Percentiles rank a stretch among this genome's conserved stretches.
Conservation (phyloP, 1,139 yeast genomes). For the Kluyveromyces marxianus region DNA sequence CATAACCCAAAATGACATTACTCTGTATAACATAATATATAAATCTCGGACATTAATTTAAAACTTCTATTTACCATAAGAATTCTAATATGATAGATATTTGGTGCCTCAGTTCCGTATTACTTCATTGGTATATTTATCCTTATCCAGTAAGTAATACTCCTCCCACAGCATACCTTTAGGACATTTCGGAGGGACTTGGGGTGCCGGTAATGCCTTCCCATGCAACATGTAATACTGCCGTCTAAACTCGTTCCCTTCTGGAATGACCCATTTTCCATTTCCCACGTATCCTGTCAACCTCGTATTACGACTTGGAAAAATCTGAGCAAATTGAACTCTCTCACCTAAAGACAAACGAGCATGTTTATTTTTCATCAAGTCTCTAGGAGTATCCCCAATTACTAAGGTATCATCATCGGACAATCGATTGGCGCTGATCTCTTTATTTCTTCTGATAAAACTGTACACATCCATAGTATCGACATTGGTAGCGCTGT, state of each 20-base stretch:
- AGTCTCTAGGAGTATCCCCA: conserved; percentile 9
- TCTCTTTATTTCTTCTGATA: conserved; percentile 1
- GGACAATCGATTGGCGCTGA: background rate
- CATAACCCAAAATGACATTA: background rate
- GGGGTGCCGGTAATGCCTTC: conserved; percentile 11
- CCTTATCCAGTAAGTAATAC: conserved; percentile 13
- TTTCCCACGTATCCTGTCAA: conserved; percentile 17
- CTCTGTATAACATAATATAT: background rate
- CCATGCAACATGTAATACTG: conserved; percentile 11
- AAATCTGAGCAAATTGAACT: conserved; percentile 9
- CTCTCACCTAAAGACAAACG: conserved; percentile 8
- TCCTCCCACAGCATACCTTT: conserved; percentile 19
- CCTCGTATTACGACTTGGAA: conserved; percentile 10
- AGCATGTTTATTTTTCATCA: conserved; percentile 6
- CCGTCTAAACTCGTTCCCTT: conserved; percentile 6
- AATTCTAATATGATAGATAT: too few species aligned
- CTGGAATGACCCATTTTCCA: conserved; percentile 12
- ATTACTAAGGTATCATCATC: conserved; percentile 9
- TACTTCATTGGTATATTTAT: conserved; percentile 9
- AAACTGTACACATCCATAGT: conserved; percentile 1
- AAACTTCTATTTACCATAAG: too few species aligned
- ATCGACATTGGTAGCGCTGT: background rate
- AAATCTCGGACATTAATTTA: too few species aligned
- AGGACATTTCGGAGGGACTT: conserved; percentile 19
- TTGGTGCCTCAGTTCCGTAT: background rate